Evolutionary conservation across 257 asterid genomes (phyloP).

Genomic region (Solanum dulcamara): DNA sequence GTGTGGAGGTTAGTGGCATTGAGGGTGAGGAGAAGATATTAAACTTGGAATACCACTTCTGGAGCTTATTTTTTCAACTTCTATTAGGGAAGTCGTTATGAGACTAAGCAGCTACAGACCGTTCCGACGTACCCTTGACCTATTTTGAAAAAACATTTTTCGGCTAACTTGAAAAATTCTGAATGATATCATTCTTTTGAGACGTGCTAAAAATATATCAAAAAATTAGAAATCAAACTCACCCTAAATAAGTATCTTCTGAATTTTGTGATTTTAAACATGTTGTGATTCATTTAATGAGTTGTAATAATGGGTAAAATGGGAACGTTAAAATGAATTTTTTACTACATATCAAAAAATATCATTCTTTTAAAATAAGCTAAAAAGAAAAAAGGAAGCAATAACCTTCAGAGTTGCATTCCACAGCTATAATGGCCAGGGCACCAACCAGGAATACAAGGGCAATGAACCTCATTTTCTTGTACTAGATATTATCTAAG

Average conservation of each 20-base stretch:
- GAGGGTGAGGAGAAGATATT: no score
- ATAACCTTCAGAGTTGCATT: constrained; percentile 2
- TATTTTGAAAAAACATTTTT: no score
- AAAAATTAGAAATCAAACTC: not conserved
- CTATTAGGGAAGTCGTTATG: no score
- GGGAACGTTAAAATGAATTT: not conserved
- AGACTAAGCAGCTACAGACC: no score
- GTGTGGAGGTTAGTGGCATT: no score
- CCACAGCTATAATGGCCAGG: constrained; percentile 5
- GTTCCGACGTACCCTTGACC: no score
- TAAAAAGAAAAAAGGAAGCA: no score
- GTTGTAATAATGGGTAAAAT: not conserved
- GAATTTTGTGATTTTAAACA: not conserved
- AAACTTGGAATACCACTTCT: no score
- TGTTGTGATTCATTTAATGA: not conserved
- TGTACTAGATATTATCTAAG: not conserved
- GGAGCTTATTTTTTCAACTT: no score
- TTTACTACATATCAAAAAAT: not conserved
- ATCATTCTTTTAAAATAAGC: not conserved
- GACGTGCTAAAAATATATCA: not conserved
- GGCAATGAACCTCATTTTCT: constrained; percentile 4
- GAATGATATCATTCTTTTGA: not conserved
- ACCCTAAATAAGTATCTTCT: not conserved
- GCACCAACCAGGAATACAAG: constrained; percentile 7
- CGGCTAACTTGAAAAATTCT: not conserved